Conservation (phyloP, 345 rosid genomes). For the Dovyalis caffra region DNA sequence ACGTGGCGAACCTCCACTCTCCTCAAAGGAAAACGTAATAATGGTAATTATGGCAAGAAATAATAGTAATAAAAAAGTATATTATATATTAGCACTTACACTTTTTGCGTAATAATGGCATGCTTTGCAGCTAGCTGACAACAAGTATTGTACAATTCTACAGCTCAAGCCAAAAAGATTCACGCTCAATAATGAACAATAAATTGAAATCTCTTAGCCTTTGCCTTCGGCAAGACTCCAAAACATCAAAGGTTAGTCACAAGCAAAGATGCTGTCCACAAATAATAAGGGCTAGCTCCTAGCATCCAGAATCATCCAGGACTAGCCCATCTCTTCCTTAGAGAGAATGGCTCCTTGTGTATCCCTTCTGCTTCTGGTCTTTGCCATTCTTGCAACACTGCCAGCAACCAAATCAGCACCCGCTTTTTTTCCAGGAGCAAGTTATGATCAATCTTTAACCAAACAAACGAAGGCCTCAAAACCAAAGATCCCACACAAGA, state of each 20-base stretch:
- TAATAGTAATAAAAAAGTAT: too few species aligned
- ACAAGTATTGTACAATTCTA: background rate
- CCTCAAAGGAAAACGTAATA: too few species aligned
- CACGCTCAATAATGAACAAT: background rate
- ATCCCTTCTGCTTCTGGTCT: conserved; percentile 18
- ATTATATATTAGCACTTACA: too few species aligned
- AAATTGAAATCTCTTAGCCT: background rate
- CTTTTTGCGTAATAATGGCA: background rate
- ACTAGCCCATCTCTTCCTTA: background rate
- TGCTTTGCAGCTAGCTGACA: background rate
- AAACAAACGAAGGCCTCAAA: conserved; percentile 20
- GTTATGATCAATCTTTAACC: conserved; percentile 23
- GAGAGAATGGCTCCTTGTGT: conserved; percentile 22
- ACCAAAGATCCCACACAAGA: conserved; percentile 37
- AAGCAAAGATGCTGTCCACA: background rate
- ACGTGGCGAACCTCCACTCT: too few species aligned
- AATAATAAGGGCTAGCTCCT: too few species aligned
- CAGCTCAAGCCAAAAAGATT: background rate
- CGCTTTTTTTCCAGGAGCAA: conserved; percentile 31
- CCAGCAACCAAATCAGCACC: conserved; percentile 26
- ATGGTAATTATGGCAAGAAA: too few species aligned
- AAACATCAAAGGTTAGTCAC: background rate
- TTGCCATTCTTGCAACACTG: conserved; percentile 16
- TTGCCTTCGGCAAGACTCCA: background rate
- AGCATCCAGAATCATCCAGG: background rate